Percentiles rank a stretch among this genome's conserved stretches.
Evolutionary conservation across 1,139 yeast genomes (phyloP).

Genomic region (Scheffersomyces cryptocercus): DNA sequence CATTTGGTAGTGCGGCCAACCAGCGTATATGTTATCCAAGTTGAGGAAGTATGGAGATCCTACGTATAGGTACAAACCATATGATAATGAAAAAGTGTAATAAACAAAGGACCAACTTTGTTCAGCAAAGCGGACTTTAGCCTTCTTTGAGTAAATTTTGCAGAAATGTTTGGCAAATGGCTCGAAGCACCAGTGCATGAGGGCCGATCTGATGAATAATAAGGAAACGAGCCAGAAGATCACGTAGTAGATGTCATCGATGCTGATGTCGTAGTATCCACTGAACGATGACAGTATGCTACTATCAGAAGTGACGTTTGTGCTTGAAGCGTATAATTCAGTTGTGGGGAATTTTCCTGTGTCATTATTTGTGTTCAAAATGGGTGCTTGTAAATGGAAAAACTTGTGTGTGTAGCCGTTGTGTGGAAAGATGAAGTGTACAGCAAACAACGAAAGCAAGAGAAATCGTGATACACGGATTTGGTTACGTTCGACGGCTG

Average conservation of each 20-base stretch:
- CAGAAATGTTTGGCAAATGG: conserved; percentile 55
- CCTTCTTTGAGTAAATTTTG: conserved; percentile 51
- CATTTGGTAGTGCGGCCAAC: conserved; percentile 73
- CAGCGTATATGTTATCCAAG: conserved; percentile 60
- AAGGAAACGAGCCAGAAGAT: conserved; percentile 56
- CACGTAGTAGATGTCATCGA: conserved; percentile 58
- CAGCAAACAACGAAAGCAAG: conserved; percentile 27
- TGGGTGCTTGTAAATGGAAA: conserved; percentile 47
- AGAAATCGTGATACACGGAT: conserved; percentile 34
- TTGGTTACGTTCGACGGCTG: conserved; percentile 42
- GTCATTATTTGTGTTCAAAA: conserved; percentile 22
- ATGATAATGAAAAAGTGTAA: conserved; percentile 54
- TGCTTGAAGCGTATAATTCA: conserved; percentile 8
- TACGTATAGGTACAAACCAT: conserved; percentile 60
- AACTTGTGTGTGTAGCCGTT: conserved; percentile 41
- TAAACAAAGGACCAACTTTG: conserved; percentile 82
- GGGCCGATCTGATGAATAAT: conserved; percentile 58
- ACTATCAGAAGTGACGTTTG: background rate
- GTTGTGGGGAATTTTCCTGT: conserved; percentile 3
- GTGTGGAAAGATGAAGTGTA: conserved; percentile 26
- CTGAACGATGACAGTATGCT: conserved; percentile 1
- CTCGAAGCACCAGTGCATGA: conserved; percentile 58
- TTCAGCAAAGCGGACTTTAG: conserved; percentile 73
- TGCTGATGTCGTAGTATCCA: conserved; percentile 52
- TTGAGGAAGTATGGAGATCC: conserved; percentile 61